Base-by-base conservation (phyloP, 1,139 yeast species). In the Taphrina sp. region DNA sequence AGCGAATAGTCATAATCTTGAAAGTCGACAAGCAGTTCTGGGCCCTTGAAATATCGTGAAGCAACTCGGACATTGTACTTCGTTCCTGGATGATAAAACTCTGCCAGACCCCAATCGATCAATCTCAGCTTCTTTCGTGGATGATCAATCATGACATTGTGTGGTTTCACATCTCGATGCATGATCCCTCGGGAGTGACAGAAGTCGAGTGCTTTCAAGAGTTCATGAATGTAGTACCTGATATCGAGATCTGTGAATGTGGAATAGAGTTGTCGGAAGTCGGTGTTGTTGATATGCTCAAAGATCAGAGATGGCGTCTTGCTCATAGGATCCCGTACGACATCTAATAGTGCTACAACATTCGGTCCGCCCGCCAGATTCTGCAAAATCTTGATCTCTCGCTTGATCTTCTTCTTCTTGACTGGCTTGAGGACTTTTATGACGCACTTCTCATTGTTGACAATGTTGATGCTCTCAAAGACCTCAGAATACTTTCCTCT, bases 91-190 rank as follows among this genome's bases (percentile, higher is more conserved):
- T 94, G 98, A 69, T 94, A 94, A 67, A 90, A 92, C 70, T 94
- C 99, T 2, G 98, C 98, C 59, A 94, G 76, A 8, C 99, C 99
- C 98, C 98, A 94, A 74, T 94, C 99, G 63, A 94, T 94, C 62
- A 94, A 78, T 62, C 96, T 79, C 63, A 94, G 74, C 60, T 65
- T 74, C 64, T 80, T 79, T 63, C 76, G 76, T 56, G 80, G 80
- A 63, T 92, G 97, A 69, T 94, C 98, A 66, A 94, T 94, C 96
- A 94, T 92, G 46, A 94, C 94, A 67, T 94, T 94, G 69, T 94
- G 97, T 26, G 98, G 98, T 70, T 94, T 94, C 61, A 94, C 98
- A 71, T 94, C 99, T 69, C 99, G 77, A 71, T 94, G 99, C 87
- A 94, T 94, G 61, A 94, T 90, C 38, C 98, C 99, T 88, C 87